Percentiles rank a stretch among this genome's conserved stretches.
Conservation (phyloP, 768 basidiomycete genomes). For the Lentinula edodes region DNA sequence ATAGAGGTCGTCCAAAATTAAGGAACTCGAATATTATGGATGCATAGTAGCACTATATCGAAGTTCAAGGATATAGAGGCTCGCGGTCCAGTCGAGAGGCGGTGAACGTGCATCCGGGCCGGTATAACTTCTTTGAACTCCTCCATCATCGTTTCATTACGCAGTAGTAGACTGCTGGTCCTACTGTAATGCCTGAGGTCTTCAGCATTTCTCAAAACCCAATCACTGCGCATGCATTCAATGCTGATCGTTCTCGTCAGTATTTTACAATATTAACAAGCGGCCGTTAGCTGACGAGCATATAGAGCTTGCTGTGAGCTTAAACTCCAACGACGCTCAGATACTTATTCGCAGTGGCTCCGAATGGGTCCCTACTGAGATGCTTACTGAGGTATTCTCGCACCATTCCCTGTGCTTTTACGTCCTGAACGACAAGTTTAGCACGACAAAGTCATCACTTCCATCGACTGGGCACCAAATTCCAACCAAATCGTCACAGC, state of each 20-base stretch:
- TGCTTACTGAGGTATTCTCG: conserved; percentile 71
- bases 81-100: no score
- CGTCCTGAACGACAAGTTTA: conserved; percentile 23
- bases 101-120: no score
- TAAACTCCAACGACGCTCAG: conserved; percentile 86
- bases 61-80: no score
- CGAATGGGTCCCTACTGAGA: conserved; percentile 69
- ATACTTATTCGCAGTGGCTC: conserved; percentile 65
- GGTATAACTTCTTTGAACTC: not conserved
- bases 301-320: conserved; percentile 84
- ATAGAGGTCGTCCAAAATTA: no score
- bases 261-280: conserved; percentile 3
- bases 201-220: conserved; percentile 77
- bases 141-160: not conserved
- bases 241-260: conserved; percentile 80
- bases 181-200: conserved; percentile 50
- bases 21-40: no score
- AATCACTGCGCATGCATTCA: conserved; percentile 89
- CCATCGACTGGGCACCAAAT: conserved; percentile 96
- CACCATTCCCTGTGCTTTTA: not conserved
- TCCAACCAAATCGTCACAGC: conserved; percentile 98
- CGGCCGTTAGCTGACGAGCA: not conserved
- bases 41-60: no score
- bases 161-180: conserved; percentile 18
- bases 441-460: conserved; percentile 98